Base-by-base conservation (phyloP, 306 rosid species). In the Crataegus laevigata region DNA sequence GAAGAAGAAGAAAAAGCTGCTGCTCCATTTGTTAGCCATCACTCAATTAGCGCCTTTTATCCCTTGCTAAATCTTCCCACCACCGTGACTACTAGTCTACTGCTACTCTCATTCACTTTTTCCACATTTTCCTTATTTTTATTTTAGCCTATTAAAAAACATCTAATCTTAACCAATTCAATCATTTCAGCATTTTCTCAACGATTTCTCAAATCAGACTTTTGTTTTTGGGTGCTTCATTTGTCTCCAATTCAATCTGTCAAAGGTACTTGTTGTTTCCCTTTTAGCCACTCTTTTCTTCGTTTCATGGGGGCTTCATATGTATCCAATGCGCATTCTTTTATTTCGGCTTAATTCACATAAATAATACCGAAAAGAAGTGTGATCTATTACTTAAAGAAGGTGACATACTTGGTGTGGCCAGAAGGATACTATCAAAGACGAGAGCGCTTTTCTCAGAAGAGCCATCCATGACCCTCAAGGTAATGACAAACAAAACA, bases 381-480 rank as follows among this genome's bases (percentile, higher is more conserved):
- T 29, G 32, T 29, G 32, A 29, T 29, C 0, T 29, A 4, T n/a
- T n/a, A 4, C 32, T 29, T 5, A 29, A 29, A 29, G 32, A 29
- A 29, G 32, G 5, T 29, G 32, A 29, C 32, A 29, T 29, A 2
- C 32, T 29, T 29, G 32, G 32, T 29, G 32, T 29, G 32, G 32
- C 32, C 32, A 29, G 4, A 29, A 29, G 0, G 32, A 29, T 29
- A 29, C 32, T 29, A 3, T 4, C 32, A 29, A 29, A 29, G 32
- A 29, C 32, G 32, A 29, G 32, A 4, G 32, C 32, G 32, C 72
- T 91, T 24, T 94, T 91, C 85, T 91, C 93, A 3, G 98, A 96
- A 80, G 93, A 94, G 76, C 93, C 98, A 62, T 85, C 91, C 77
- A 90, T 76, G 91, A 94, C 96, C 66, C 88, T 94, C 47, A 94